Evolutionary conservation across 2,329 filamentous ascomycete genomes (phyloP), one percentile per base, ranked within the genome.

Genomic region (Clarireedia homoeocarpa): DNA sequence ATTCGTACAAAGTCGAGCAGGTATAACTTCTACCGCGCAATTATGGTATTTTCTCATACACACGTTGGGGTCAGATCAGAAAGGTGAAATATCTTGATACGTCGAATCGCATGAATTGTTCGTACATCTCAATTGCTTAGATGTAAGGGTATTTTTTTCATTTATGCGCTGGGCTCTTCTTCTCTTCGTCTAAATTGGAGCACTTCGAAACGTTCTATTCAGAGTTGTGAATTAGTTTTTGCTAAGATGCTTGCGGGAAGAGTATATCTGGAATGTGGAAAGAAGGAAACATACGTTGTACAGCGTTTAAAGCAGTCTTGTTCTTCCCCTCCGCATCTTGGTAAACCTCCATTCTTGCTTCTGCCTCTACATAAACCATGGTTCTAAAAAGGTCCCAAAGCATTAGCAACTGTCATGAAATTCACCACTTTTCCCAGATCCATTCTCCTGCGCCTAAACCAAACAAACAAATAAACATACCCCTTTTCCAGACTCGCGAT

Each of bases 311-410:
- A 50, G 74, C 69, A 54, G 72, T 81, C 63, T 77, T 78, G 65
- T 75, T 81, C 72, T 85, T 85, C 70, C 89, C 89, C 48, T 94
- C 87, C 56, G 75, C 70, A 64, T 87, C 84, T 63, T 86, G 80
- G 69, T 83, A 92, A 46, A 72, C 75, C 64, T 74, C 78, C 74
- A 92, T 83, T 62, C 74, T 75, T 59, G 86, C 87, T 59, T 96
- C 89, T 46, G 88, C 91, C 71, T 97, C 92, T 50, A 97, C 76
- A 67, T 83, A 90, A 60, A 99, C 78, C 51, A 90, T 76, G 14
- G 89, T 80, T 59, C 91, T 96, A 65, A 30, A 30, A 30, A 20
- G 20, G 27, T 30, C 27, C 7, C 27, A 30, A 30, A 30, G 7
- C 27, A 30, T 30, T 10, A 30, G 27, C 27, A 9, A 10, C 27